Percentiles rank a stretch among this genome's conserved stretches.
Evolutionary conservation across 495 filamentous ascomycete species (phyloP).

Genomic region (Hypomontagnella monticulosa): DNA sequence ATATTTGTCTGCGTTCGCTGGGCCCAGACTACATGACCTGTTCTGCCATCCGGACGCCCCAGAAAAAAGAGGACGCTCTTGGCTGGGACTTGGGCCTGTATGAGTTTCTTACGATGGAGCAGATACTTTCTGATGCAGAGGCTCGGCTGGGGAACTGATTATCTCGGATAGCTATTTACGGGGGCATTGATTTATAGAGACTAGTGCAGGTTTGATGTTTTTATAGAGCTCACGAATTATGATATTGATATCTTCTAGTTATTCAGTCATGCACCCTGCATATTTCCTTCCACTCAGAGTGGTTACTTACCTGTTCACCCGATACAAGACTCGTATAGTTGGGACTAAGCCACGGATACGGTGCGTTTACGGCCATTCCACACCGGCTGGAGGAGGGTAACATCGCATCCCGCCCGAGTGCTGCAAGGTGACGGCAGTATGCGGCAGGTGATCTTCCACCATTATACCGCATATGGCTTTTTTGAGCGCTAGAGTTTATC

Average conservation of each 20-base stretch:
- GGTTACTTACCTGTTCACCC: background rate
- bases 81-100: constrained; percentile 53
- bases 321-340: background rate
- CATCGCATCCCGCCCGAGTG: constrained; percentile 20
- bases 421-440: constrained; percentile 31
- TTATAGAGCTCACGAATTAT: background rate
- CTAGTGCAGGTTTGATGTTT: background rate
- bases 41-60: constrained; percentile 55
- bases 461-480: constrained; percentile 12
- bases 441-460: constrained; percentile 29
- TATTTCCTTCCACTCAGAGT: background rate
- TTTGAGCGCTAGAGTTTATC: constrained; percentile 12
- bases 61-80: constrained; percentile 46
- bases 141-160: constrained; percentile 24
- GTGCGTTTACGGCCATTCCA: background rate
- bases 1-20: constrained; percentile 53
- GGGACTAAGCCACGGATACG: constrained; percentile 4
- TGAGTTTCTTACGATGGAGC: constrained; percentile 49
- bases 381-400: constrained; percentile 14
- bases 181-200: background rate
- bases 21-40: constrained; percentile 59
- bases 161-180: background rate
- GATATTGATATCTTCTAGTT: constrained; percentile 11
- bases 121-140: constrained; percentile 53
- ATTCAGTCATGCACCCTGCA: constrained; percentile 5